Conservation (phyloP, 176 grass and related monocot species). For the Eragrostis curvula region DNA sequence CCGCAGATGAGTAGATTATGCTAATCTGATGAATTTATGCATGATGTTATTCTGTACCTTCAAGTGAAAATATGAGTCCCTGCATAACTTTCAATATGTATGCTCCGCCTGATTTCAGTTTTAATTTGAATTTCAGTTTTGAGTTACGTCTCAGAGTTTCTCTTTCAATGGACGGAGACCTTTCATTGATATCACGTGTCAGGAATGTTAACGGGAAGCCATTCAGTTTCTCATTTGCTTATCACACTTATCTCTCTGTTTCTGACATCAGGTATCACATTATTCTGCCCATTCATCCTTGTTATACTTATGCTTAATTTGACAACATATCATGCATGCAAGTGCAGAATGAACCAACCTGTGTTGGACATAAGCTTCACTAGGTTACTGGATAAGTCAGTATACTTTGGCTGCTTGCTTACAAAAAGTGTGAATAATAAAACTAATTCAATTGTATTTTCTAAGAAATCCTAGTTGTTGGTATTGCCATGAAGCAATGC, state of each 20-base stretch:
- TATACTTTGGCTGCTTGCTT: constrained; percentile 16
- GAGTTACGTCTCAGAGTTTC: constrained; percentile 88
- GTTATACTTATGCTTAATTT: not conserved
- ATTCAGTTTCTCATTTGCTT: constrained; percentile 95
- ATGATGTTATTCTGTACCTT: not conserved
- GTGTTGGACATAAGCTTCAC: not conserved
- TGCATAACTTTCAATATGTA: not conserved
- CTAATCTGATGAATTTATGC: not conserved
- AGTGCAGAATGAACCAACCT: not conserved
- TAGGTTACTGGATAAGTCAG: not conserved
- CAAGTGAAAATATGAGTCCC: not conserved
- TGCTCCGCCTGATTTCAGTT: not conserved
- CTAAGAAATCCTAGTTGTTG: not conserved
- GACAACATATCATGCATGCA: not conserved
- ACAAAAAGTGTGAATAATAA: not conserved
- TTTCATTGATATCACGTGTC: constrained; percentile 74
- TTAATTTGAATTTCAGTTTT: constrained; percentile 59
- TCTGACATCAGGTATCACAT: constrained; percentile 89
- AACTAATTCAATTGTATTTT: not conserved
- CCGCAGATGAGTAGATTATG: not conserved
- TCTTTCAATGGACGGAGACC: constrained; percentile 75
- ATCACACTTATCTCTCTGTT: constrained; percentile 87
- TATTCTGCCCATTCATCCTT: not conserved
- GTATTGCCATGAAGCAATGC: not conserved
- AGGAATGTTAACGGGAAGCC: constrained; percentile 86